Evolutionary conservation across 768 basidiomycete species (phyloP), one percentile per base, ranked within the genome.

Genomic region (Boletus tylopilopsis): DNA sequence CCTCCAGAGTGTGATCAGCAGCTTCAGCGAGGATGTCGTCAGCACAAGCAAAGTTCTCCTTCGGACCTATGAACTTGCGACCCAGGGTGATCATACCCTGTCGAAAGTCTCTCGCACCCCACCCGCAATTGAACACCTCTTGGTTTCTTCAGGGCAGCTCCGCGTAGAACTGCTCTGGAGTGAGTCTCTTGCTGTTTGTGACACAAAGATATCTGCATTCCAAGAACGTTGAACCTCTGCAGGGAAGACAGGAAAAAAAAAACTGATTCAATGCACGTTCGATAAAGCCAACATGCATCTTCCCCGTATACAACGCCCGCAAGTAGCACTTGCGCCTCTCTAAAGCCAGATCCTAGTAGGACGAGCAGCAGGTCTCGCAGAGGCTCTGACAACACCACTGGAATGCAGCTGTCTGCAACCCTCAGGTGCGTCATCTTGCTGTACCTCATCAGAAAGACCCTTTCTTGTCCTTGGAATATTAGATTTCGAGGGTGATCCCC

Each of bases 241-340:
- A n/a, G n/a, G n/a, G n/a, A n/a, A n/a, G n/a, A n/a, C n/a, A n/a
- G n/a, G n/a, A n/a, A n/a, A n/a, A n/a, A n/a, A n/a, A n/a, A n/a
- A n/a, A n/a, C n/a, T n/a, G n/a, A n/a, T n/a, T n/a, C n/a, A n/a
- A 23, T 48, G 16, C n/a, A 47, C 45, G 35, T 54, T 3, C 44
- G 23, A 27, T 54, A 54, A 0, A 13, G 1, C 40, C 35, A 42
- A 2, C 45, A 29, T 0, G 40, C 22, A 7, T 38, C 32, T 0
- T 2, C 0, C 1, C 51, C 50, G 34, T 49, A 29, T 1, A 4
- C 10, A 3, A 55, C 4, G 0, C 54, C 40, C 0, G 54, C 47
- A 1, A 56, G 24, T 8, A 49, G 9, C 0, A 51, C 54, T 16
- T 55, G 38, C 0, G 54, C 29, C 10, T 55, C 54, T 23, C 50